phyloP scores from a whole-genome alignment of 2,329 filamentous ascomycete species.

The Thelonectria blattea region DNA sequence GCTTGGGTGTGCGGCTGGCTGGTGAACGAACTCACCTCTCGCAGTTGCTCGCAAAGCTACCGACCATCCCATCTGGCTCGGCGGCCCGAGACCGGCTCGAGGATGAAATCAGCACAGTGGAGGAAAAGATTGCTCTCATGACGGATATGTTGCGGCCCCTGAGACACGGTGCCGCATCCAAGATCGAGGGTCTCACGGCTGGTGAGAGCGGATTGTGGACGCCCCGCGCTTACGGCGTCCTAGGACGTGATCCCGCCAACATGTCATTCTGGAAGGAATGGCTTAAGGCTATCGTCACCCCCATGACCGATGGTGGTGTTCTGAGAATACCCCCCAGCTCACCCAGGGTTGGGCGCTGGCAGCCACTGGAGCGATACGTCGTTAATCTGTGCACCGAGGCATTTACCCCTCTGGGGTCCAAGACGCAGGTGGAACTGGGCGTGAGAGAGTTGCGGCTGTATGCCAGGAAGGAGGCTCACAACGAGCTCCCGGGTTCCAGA shows the following conservation, averaged over 20 bases:
- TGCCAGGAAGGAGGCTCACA: conserved; percentile 88
- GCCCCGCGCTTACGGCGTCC: conserved; percentile 88
- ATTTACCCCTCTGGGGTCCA: conserved; percentile 87
- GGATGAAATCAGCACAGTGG: conserved; percentile 92
- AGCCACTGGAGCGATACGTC: conserved; percentile 94
- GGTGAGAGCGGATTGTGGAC: conserved; percentile 97
- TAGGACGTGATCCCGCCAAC: conserved; percentile 82
- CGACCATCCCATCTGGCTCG: conserved; percentile 80
- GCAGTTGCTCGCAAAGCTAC: conserved; percentile 82
- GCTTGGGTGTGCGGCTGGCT: conserved; percentile 86
- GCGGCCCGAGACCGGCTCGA: conserved; percentile 82
- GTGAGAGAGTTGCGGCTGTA: conserved; percentile 90
- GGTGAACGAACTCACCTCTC: conserved; percentile 89
- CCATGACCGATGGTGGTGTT: conserved; percentile 89
- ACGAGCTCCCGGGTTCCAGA: conserved; percentile 90
- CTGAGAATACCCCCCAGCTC: conserved; percentile 86
- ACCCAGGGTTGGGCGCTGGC: conserved; percentile 91
- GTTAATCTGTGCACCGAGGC: conserved; percentile 97
- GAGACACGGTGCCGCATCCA: conserved; percentile 91
- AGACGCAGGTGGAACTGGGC: conserved; percentile 92
- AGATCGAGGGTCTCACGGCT: conserved; percentile 94
- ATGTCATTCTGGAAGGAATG: conserved; percentile 98
- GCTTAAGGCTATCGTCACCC: conserved; percentile 90
- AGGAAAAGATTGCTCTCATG: conserved; percentile 98
- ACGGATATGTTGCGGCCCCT: conserved; percentile 92